Base-by-base conservation (phyloP, 768 basidiomycete species). In the Agrocybe praecox region DNA sequence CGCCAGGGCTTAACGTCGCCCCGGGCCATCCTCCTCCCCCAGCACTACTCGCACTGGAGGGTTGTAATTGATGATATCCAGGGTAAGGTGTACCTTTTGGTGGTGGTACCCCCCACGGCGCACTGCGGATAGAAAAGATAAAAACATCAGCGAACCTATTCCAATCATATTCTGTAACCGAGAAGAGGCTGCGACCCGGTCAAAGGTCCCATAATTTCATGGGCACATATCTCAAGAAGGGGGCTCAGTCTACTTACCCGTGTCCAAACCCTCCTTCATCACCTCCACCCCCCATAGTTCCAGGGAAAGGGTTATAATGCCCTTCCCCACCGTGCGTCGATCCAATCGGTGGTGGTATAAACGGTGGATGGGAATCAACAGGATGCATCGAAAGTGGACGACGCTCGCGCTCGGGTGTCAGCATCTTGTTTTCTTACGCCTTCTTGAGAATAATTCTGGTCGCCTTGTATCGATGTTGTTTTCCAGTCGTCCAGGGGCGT, bases 321-420 rank as follows among this genome's bases (percentile, higher is more conserved):
- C 68, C 68, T 51, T 72, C 67, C 2, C 72, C 74, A 1, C 71
- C 72, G 12, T 68, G 61, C 15, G 65, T 64, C 22, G 68, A 69
- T n/a, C 72, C 73, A 8, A 66, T 62, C 0, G 74, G 73, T 6
- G 75, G 72, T 1, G 75, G 71, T 36, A 54, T 54, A 52, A 62
- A 62, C 2, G 61, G 61, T 14, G 57, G 61, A 43, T 55, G 32
- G 2, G 45, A 34, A 17, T 58, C 57, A 2, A 51, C 33, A 1
- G 53, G 57, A 2, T 48, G 47, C 36, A 40, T 29, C 9, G 26
- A 29, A 29, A 29, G 26, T 40, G 36, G 12, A 4, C 36, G 36
- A n/a, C 5, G 14, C 14, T 40, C n/a, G 5, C 36, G 36, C 5
- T 40, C 36, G 12, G 36, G 36, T 5, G 36, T 40, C 12, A 40